A percentile compares a stretch with the other conserved stretches of the same genome.
Evolutionary conservation across 257 asterid genomes (phyloP).

Genomic region (Solanum dulcamara): DNA sequence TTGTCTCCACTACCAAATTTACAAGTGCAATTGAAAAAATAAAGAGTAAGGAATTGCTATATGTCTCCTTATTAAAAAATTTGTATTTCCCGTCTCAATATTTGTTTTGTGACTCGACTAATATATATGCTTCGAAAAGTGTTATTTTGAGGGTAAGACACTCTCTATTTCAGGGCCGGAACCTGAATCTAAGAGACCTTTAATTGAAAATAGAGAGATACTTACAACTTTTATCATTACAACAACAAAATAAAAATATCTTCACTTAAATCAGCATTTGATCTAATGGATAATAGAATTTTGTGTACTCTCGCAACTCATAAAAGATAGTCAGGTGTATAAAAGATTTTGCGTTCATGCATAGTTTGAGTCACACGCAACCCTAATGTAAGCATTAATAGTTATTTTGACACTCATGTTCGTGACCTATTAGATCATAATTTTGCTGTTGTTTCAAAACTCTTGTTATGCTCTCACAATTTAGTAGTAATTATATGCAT

Average conservation of each 20-base stretch:
- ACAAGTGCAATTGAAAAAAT: constrained; percentile 12
- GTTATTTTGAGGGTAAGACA: no score
- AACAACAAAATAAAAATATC: no score
- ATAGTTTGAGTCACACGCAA: background rate
- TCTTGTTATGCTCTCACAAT: background rate
- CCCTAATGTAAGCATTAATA: background rate
- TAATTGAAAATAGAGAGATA: no score
- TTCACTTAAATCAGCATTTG: no score
- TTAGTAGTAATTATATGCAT: background rate
- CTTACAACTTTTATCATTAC: no score
- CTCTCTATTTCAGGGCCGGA: no score
- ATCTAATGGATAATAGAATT: no score
- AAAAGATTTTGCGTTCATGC: background rate
- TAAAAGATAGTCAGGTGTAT: no score
- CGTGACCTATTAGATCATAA: no score
- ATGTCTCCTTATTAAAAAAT: constrained; percentile 18
- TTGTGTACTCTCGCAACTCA: background rate
- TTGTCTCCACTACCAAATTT: constrained; percentile 12
- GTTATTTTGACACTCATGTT: no score
- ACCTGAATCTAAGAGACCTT: background rate
- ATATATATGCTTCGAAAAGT: background rate
- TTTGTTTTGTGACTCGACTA: background rate
- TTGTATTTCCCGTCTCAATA: background rate
- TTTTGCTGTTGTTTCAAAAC: background rate
- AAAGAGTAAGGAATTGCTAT: constrained; percentile 20